Evolutionary conservation across 345 rosid genomes (phyloP).

Genomic region (Pugionium dolabratum): DNA sequence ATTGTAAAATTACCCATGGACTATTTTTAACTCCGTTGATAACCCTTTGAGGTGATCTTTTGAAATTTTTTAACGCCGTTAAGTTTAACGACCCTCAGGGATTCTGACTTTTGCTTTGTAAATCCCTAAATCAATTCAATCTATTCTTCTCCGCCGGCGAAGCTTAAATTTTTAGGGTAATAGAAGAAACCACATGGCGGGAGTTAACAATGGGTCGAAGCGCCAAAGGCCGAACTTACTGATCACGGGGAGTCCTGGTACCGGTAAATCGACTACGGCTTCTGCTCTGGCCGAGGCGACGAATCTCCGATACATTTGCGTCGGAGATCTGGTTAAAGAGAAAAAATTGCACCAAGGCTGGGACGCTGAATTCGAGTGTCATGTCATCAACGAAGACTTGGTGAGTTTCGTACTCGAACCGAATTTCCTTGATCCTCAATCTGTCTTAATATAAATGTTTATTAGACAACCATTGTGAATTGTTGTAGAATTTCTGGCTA

Average conservation of each 20-base stretch:
- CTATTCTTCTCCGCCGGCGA: background rate
- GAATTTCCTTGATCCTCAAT: background rate
- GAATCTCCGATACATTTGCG: slow-evolving; percentile 64
- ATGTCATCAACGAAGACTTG: slow-evolving; percentile 78
- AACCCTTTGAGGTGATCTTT: too few relatives aligned
- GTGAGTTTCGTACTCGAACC: slow-evolving; percentile 37
- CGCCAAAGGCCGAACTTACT: slow-evolving; percentile 67
- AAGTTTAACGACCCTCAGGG: too few relatives aligned
- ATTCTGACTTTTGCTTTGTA: background rate
- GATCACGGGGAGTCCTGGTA: slow-evolving; percentile 91
- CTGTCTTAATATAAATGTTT: background rate
- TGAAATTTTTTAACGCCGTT: background rate
- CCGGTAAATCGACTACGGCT: slow-evolving; percentile 86
- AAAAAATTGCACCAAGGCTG: slow-evolving; percentile 86
- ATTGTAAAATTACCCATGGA: too few relatives aligned
- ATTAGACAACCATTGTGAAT: background rate
- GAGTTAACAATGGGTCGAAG: slow-evolving; percentile 46
- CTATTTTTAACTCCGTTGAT: too few relatives aligned
- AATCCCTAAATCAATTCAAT: background rate
- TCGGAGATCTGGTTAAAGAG: slow-evolving; percentile 84
- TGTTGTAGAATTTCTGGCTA: background rate
- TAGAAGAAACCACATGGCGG: slow-evolving; percentile 42
- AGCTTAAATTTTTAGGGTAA: background rate
- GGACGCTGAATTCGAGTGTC: slow-evolving; percentile 72
- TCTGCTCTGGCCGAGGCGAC: slow-evolving; percentile 71